phyloP scores from a whole-genome alignment of 1,284 basidiomycete species.

The Salmacisia buchloeana region DNA sequence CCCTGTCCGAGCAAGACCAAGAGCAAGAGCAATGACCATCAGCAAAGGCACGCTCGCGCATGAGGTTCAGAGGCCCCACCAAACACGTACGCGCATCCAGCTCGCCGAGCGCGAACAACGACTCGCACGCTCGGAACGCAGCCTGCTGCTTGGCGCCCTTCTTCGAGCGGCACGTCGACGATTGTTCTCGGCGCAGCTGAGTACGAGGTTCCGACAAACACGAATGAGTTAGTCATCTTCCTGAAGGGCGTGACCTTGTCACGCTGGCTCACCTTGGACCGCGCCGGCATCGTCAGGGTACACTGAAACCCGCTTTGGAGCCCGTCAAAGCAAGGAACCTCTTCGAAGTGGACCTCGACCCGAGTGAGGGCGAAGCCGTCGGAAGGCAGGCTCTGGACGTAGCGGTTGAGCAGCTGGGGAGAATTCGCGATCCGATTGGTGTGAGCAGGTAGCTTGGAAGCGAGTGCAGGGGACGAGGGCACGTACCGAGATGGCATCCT shows the following conservation, averaged over 20 bases:
- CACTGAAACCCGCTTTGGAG: neutral
- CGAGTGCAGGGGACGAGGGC: conserved; percentile 24
- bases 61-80: neutral
- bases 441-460: conserved; percentile 17
- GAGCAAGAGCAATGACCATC: neutral
- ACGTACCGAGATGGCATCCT: conserved; percentile 23
- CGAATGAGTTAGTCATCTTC: neutral
- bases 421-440: conserved; percentile 18
- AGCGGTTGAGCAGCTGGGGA: neutral
- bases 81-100: conserved; percentile 15
- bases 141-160: conserved; percentile 26
- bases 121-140: conserved; percentile 25
- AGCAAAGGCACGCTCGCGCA: neutral
- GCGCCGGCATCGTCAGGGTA: neutral
- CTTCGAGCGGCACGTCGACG: conserved; percentile 17
- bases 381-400: no score
- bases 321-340: no score
- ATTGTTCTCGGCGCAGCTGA: conserved; percentile 17
- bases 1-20: conserved; percentile 17
- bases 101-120: conserved; percentile 21
- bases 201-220: neutral
- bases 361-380: no score
- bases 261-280: conserved; percentile 14
- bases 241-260: conserved; percentile 16
- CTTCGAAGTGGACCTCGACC: no score